Conservation (phyloP, 2,329 filamentous ascomycete species). For the Coleophoma eucalyptorum region DNA sequence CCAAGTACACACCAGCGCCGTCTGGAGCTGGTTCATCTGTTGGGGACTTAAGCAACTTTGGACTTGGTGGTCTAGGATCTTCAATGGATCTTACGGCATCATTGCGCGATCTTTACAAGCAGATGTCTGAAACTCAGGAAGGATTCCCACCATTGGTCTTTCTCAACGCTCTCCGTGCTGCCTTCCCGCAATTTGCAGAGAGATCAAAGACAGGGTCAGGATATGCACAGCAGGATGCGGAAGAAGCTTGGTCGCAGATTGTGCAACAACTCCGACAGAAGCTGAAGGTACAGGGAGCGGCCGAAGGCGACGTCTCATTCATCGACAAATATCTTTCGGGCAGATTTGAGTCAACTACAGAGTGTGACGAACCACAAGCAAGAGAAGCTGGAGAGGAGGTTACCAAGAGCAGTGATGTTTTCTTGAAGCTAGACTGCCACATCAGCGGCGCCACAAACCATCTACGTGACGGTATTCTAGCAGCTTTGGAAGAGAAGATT, state of each 20-base stretch:
- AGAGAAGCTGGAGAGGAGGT: constrained; percentile 71
- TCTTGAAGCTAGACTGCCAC: constrained; percentile 94
- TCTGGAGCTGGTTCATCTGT: constrained; percentile 21
- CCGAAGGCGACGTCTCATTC: constrained; percentile 57
- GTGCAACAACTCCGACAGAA: constrained; percentile 78
- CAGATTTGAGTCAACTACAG: constrained; percentile 71
- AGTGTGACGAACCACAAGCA: constrained; percentile 79
- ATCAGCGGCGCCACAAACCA: constrained; percentile 87
- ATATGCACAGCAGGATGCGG: constrained; percentile 96
- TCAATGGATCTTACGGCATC: constrained; percentile 72
- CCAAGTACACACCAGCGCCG: constrained; percentile 50
- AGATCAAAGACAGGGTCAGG: constrained; percentile 76
- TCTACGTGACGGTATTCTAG: constrained; percentile 80
- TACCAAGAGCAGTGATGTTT: constrained; percentile 65
- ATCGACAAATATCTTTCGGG: constrained; percentile 90
- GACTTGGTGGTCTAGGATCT: constrained; percentile 35
- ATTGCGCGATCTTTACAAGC: constrained; percentile 78
- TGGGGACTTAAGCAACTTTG: constrained; percentile 40
- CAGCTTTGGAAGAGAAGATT: constrained; percentile 79
- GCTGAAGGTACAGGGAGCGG: constrained; percentile 59
- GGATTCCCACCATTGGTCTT: constrained; percentile 84
- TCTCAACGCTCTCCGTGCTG: constrained; percentile 70
- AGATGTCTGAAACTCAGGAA: constrained; percentile 85
- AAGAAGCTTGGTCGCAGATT: constrained; percentile 98
- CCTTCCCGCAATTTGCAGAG: constrained; percentile 92